Evolutionary conservation across 345 rosid genomes (phyloP).

Genomic region (Gossypium turneri): DNA sequence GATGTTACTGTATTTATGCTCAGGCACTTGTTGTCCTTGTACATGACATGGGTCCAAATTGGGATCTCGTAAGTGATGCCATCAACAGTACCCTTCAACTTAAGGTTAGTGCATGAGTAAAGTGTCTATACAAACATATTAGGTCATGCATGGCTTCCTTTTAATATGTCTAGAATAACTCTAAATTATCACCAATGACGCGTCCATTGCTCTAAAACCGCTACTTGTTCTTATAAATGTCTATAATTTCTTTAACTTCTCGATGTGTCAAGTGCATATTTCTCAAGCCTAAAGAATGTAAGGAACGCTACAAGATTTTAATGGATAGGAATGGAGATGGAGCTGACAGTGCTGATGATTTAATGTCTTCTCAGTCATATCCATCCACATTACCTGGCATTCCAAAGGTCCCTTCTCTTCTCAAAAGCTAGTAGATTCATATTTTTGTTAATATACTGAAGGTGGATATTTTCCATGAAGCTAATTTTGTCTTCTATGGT

Average conservation of each 20-base stretch:
- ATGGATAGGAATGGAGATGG: constrained; percentile 95
- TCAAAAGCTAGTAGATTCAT: constrained; percentile 11
- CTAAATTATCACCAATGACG: not conserved
- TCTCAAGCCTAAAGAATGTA: constrained; percentile 87
- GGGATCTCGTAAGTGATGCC: constrained; percentile 99
- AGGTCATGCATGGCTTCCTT: not conserved
- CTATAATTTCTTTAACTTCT: constrained; percentile 10
- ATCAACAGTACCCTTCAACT: constrained; percentile 82
- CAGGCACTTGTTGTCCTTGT: constrained; percentile 99
- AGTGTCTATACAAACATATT: not conserved
- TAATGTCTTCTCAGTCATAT: constrained; percentile 69
- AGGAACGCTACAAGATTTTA: constrained; percentile 87
- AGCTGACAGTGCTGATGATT: constrained; percentile 98
- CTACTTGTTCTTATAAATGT: not conserved
- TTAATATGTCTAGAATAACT: constrained; percentile 1
- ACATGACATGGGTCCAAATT: constrained; percentile 98
- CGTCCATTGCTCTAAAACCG: not conserved
- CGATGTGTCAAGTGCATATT: constrained; percentile 62
- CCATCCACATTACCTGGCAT: constrained; percentile 82
- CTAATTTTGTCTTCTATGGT: constrained; percentile 15
- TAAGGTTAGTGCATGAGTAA: constrained; percentile 49
- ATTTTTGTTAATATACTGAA: constrained; percentile 14
- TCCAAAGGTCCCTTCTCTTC: constrained; percentile 59
- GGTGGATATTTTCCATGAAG: not conserved
- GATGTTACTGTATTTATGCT: constrained; percentile 12